phyloP scores from a whole-genome alignment of 2,329 filamentous ascomycete species.

The Sporothrix phasma region DNA sequence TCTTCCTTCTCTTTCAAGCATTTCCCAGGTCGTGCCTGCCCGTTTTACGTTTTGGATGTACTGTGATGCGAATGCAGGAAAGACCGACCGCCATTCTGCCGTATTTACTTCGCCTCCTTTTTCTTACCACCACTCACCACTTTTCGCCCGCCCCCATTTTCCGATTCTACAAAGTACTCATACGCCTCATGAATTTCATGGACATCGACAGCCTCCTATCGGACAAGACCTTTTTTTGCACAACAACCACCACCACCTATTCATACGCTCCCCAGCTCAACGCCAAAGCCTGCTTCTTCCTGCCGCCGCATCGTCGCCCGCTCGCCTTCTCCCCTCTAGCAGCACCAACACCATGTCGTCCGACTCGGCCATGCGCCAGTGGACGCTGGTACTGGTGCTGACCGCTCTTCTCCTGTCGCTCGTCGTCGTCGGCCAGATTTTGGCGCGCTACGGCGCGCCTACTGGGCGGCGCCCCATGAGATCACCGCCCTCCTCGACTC shows the following conservation, averaged over 20 bases:
- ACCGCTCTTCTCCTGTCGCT: constrained; percentile 48
- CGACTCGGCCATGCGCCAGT: constrained; percentile 42
- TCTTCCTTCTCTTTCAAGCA: neutral
- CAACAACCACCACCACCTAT: neutral
- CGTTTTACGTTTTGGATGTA: neutral
- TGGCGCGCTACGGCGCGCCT: constrained; percentile 46
- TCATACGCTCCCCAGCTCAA: neutral
- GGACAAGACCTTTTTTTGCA: constrained; percentile 3
- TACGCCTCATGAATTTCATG: neutral
- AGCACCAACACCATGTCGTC: constrained; percentile 35
- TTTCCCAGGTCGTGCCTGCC: neutral
- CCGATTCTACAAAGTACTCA: no score
- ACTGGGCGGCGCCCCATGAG: constrained; percentile 48
- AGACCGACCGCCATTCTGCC: neutral
- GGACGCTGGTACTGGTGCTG: constrained; percentile 48
- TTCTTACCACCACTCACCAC: neutral
- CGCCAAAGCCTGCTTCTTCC: neutral
- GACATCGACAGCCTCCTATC: constrained; percentile 1
- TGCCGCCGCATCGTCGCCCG: neutral
- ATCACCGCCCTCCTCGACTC: constrained; percentile 48
- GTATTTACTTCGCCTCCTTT: neutral
- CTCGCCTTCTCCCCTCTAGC: neutral
- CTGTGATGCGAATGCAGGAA: neutral
- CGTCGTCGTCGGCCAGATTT: constrained; percentile 43
- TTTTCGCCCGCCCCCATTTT: neutral